Base-by-base conservation (phyloP, 768 basidiomycete genomes). In the Cystoderma amianthinum region DNA sequence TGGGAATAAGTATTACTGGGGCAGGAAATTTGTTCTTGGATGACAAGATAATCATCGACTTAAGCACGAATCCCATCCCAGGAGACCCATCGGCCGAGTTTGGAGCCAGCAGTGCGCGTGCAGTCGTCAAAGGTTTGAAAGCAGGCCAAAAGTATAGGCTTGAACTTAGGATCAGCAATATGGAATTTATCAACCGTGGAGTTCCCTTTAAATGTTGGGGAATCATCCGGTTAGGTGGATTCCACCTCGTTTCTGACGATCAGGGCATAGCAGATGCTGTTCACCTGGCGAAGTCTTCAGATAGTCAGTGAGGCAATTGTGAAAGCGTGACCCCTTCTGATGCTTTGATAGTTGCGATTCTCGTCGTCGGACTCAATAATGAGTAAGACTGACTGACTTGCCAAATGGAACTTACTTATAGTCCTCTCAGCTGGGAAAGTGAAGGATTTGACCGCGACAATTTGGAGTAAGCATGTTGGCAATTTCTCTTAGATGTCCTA, bases 361-460 rank as follows among this genome's bases (percentile, higher is more conserved):
- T 80, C 20, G 65, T 81, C 10, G 56, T 78, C 40, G 78, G 78
- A 4, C 56, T 78, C 32, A 80, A 77, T 53, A 64, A 72, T 24
- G 77, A 79, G 64, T 76, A 39, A 5, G 64, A 56, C 4, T 25
- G n/a, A n/a, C n/a, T n/a, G n/a, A n/a, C n/a, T 11, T 22, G 9
- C 24, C 13, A 25, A 13, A 17, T 20, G 3, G 20, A 18, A 12
- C 35, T 18, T 10, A n/a, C n/a, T n/a, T n/a, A n/a, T n/a, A n/a
- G n/a, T n/a, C n/a, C n/a, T n/a, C n/a, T 19, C 38, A 60, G 60
- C 25, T 57, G 67, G 67, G 79, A 83, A 53, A 72, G 69, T 32
- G 80, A 82, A 60, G 78, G 77, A 2, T 72, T 71, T 46, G 81
- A 83, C 51, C 63, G 80, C 32, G 51, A 62, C 9, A 53, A 69